These are phyloP conservation scores for Lepidium didymum DNA, from an alignment of 345 rosid species.

Conservation along the genomic window DNA sequence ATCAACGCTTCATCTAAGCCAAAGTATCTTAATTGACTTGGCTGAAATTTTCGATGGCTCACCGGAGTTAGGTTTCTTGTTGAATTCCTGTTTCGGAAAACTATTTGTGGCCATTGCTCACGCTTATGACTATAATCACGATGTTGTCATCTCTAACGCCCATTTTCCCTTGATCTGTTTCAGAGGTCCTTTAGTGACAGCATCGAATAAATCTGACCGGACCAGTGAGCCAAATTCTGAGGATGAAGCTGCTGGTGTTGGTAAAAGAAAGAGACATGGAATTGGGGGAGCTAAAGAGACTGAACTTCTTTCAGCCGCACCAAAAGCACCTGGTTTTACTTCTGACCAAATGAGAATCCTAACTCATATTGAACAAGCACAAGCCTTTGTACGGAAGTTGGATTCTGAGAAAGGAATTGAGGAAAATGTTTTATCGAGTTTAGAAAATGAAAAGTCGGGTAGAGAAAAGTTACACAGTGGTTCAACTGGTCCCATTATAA, in stretches of 20 bases:
- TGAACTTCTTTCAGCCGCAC: conserved; percentile 70
- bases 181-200: conserved; percentile 71
- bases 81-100: too few relatives aligned
- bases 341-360: conserved; percentile 79
- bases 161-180: conserved; percentile 14
- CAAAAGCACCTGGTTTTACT: conserved; percentile 73
- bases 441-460: conserved; percentile 51
- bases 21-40: too few relatives aligned
- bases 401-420: conserved; percentile 81
- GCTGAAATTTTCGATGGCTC: too few relatives aligned
- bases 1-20: too few relatives aligned
- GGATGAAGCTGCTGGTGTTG: conserved; percentile 61
- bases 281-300: conserved; percentile 50
- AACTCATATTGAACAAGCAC: conserved; percentile 75
- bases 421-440: conserved; percentile 69
- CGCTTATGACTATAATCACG: background rate
- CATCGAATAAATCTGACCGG: conserved; percentile 52
- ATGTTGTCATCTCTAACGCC: background rate
- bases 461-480: conserved; percentile 77
- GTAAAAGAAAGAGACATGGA: conserved; percentile 65
- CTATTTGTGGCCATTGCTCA: background rate
- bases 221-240: conserved; percentile 51
- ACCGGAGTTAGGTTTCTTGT: too few relatives aligned
- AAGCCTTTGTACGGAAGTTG: conserved; percentile 70
- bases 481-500: conserved; percentile 80